Evolutionary conservation across 2,329 filamentous ascomycete genomes (phyloP).

Genomic region (Ceratocystis diversiconidia): DNA sequence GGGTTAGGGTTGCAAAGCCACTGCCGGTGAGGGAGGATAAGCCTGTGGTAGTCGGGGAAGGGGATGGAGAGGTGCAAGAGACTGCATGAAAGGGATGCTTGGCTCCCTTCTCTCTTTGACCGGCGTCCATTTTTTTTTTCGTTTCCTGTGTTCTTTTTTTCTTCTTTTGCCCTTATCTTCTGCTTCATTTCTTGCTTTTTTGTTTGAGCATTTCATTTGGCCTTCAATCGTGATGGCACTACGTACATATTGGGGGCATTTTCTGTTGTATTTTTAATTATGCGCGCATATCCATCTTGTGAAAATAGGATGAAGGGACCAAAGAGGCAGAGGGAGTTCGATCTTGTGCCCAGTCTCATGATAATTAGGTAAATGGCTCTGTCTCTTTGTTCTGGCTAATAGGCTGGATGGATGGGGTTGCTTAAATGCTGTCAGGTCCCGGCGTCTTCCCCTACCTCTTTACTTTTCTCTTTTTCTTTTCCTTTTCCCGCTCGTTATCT

Average conservation of each 20-base stretch:
- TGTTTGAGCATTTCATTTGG: not conserved
- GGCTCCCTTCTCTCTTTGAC: not conserved
- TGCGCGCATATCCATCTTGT: not conserved
- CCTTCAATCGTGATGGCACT: not conserved
- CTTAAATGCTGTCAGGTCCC: no score
- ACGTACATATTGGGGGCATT: not conserved
- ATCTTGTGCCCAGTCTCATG: no score
- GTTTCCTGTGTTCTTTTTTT: not conserved
- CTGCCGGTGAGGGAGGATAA: constrained; percentile 1
- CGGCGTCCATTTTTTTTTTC: not conserved
- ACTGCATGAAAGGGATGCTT: not conserved
- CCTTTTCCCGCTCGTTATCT: no score
- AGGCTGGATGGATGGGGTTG: no score
- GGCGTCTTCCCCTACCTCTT: no score
- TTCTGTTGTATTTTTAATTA: not conserved
- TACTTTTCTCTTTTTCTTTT: no score
- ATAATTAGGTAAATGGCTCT: no score
- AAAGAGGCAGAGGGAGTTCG: no score
- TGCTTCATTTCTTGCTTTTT: not conserved
- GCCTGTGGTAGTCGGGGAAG: constrained; percentile 1
- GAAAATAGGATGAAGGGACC: not conserved
- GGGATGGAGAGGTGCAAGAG: not conserved
- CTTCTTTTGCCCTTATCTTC: not conserved
- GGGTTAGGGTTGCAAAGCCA: constrained; percentile 25
- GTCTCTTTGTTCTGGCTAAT: no score